These are phyloP conservation scores for Venturia oleaginea DNA, from an alignment of 2,329 filamentous ascomycete genomes.

Conservation along the genomic window DNA sequence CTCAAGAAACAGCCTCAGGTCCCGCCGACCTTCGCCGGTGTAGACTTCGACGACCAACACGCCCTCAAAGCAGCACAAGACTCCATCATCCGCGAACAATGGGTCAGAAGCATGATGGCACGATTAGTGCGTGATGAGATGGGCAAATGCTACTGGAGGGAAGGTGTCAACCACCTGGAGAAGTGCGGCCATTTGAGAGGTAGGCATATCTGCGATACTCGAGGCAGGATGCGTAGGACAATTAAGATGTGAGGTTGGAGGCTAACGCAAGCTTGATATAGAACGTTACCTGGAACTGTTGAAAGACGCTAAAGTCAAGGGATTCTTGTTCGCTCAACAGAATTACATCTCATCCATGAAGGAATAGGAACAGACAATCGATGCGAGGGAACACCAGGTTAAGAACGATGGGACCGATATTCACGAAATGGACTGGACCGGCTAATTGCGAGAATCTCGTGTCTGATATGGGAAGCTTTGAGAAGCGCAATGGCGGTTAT, in stretches of 20 bases:
- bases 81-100: conserved; percentile 74
- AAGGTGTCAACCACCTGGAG: conserved; percentile 81
- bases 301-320: conserved; percentile 67
- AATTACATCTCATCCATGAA: conserved; percentile 54
- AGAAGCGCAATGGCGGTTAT: background rate
- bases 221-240: background rate
- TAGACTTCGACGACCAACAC: conserved; percentile 76
- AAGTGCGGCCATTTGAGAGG: conserved; percentile 76
- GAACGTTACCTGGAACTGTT: conserved; percentile 73
- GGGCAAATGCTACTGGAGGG: conserved; percentile 74
- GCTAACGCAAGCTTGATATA: conserved; percentile 27
- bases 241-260: background rate
- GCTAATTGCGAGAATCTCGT: background rate
- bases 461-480: background rate
- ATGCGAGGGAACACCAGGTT: background rate
- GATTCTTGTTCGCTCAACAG: conserved; percentile 70
- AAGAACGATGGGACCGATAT: background rate
- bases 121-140: conserved; percentile 73
- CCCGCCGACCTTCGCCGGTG: conserved; percentile 73
- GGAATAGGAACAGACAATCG: background rate
- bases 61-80: conserved; percentile 76
- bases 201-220: conserved; percentile 30
- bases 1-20: conserved; percentile 77
- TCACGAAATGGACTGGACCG: background rate
- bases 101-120: conserved; percentile 85